Percentiles rank a stretch among this genome's conserved stretches.
Evolutionary conservation across 495 filamentous ascomycete species (phyloP).

Genomic region (Daldinia bambusicola): DNA sequence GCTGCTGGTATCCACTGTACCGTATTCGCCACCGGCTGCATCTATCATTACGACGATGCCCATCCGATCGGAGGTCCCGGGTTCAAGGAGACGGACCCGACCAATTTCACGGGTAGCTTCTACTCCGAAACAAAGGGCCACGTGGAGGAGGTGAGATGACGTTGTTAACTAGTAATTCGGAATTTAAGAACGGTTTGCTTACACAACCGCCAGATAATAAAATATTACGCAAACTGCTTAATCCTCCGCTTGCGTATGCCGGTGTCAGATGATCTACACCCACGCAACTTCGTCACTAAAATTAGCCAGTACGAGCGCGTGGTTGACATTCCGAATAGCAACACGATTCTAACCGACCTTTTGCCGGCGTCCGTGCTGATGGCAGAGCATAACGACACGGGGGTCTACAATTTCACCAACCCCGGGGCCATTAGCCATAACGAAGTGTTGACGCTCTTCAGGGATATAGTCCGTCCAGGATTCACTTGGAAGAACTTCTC

Average conservation of each 20-base stretch:
- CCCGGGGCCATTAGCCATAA: constrained; percentile 75
- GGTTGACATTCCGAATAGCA: constrained; percentile 73
- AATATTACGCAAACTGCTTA: constrained; percentile 66
- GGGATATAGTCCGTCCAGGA: constrained; percentile 67
- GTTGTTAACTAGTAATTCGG: background rate
- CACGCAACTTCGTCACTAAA: constrained; percentile 75
- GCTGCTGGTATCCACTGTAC: constrained; percentile 67
- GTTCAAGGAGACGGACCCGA: constrained; percentile 68
- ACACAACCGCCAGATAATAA: constrained; percentile 62
- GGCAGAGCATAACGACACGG: constrained; percentile 67
- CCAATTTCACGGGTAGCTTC: constrained; percentile 73
- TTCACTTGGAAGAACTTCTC: constrained; percentile 75
- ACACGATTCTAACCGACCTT: constrained; percentile 71
- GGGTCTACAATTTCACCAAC: constrained; percentile 76
- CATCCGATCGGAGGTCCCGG: constrained; percentile 68
- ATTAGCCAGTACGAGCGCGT: constrained; percentile 71
- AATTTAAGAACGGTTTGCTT: constrained; percentile 20
- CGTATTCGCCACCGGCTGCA: constrained; percentile 73
- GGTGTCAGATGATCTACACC: constrained; percentile 72
- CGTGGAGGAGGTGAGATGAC: constrained; percentile 66
- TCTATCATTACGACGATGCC: constrained; percentile 68
- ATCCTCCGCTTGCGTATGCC: constrained; percentile 74
- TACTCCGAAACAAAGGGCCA: constrained; percentile 73
- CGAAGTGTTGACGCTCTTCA: constrained; percentile 70
- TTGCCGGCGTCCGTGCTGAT: constrained; percentile 68